phyloP scores from a whole-genome alignment of 1,284 basidiomycete genomes.

The Trichosporon faecale region DNA sequence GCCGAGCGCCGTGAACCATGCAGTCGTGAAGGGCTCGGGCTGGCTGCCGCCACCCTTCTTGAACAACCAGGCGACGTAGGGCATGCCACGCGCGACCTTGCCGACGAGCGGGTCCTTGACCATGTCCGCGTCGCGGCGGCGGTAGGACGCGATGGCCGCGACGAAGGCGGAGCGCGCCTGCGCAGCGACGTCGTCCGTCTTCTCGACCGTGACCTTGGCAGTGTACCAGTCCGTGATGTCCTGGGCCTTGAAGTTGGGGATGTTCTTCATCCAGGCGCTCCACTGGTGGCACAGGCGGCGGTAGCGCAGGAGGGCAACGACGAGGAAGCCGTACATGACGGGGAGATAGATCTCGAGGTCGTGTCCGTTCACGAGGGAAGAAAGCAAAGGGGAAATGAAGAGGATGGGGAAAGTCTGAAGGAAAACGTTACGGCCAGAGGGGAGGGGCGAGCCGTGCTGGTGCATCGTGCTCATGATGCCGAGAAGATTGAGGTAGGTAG shows the following conservation, averaged over 20 bases:
- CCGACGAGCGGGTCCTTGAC: constrained; percentile 14
- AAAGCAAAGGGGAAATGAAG: constrained; percentile 12
- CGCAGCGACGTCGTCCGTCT: constrained; percentile 1
- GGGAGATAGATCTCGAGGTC: constrained; percentile 20
- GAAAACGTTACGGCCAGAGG: constrained; percentile 19
- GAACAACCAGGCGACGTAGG: constrained; percentile 16
- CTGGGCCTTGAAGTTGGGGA: constrained; percentile 11
- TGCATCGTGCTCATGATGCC: constrained; percentile 22
- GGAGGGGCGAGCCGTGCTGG: constrained; percentile 19
- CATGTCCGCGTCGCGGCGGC: background rate
- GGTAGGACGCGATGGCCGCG: constrained; percentile 8
- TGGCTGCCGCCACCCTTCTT: constrained; percentile 12
- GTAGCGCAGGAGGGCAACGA: constrained; percentile 9
- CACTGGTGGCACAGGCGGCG: constrained; percentile 19
- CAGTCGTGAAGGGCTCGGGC: constrained; percentile 14
- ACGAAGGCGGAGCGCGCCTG: constrained; percentile 7
- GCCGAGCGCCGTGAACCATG: constrained; percentile 17
- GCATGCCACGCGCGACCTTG: constrained; percentile 13
- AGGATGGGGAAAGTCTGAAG: constrained; percentile 13
- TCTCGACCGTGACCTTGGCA: background rate
- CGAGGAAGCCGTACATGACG: constrained; percentile 16
- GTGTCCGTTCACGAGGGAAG: constrained; percentile 16
- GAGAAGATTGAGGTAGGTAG: constrained; percentile 21
- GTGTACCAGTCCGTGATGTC: constrained; percentile 18
- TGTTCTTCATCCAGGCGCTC: constrained; percentile 19